Base-by-base conservation (phyloP, 306 rosid species). In the Acacia melanoxylon region DNA sequence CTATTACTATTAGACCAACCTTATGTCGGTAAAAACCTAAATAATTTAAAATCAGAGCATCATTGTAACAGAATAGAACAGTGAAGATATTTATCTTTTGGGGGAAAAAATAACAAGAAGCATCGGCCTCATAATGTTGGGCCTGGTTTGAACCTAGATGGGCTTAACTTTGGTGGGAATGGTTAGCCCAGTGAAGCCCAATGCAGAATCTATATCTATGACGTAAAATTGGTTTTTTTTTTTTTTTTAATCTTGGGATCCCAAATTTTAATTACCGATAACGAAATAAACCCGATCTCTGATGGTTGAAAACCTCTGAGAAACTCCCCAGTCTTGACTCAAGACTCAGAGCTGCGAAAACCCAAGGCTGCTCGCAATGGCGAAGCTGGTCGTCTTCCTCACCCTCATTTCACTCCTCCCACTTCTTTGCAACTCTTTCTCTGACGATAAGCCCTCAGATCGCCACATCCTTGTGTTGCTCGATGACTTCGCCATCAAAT, bases 401-500 rank as follows among this genome's bases (percentile, higher is more conserved):
- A 20, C 88, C 52, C 90, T 93, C 74, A 78, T 91, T 84, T 80
- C 91, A 17, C 72, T 91, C 49, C 88, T 87, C 51, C 93, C 93
- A n/a, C 83, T 86, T 56, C 89, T 95, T 8, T 82, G 89, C 87
- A 66, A 3, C 45, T 89, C 94, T 13, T 95, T 95, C 92, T 84
- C 97, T 48, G 90, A 89, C 3, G 97, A 93, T 22, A 83, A 27
- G 16, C 96, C 99, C 42, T 85, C 93, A 27, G 93, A 88, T 80
- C 97, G 92, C 17, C 97, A 91, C 62, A 67, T 93, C 79, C 98
- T 95, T 33, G 97, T 95, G 52, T 70, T 95, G 51, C 93, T 95
- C 75, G 99, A 95, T 62, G 99, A 93, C 81, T 85, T 95, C 66
- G 91, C 98, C 56, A 9, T 93, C 89, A 89, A 90, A 85, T 92